phyloP scores from a whole-genome alignment of 495 filamentous ascomycete species.

The Venustampulla echinocandica region DNA sequence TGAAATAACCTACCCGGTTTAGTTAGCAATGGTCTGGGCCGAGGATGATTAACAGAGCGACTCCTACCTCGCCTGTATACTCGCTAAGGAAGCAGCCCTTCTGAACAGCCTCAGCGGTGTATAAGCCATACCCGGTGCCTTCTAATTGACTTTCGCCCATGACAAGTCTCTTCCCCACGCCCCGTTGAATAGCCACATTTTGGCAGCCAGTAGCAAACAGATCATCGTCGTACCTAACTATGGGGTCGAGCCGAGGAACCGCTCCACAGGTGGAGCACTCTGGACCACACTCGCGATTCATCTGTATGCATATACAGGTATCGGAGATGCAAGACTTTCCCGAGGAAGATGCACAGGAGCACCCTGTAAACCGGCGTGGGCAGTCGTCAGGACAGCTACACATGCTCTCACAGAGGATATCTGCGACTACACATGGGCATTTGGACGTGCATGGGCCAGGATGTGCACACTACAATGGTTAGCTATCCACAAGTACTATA shows the following conservation, averaged over 20 bases:
- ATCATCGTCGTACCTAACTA: conserved; percentile 44
- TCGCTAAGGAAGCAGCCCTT: conserved; percentile 58
- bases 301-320: conserved; percentile 18
- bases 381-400: conserved; percentile 55
- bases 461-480: conserved; percentile 13
- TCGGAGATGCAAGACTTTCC: conserved; percentile 15
- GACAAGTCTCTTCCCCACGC: conserved; percentile 47
- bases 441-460: conserved; percentile 19
- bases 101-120: conserved; percentile 47
- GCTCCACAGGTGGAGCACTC: conserved; percentile 60
- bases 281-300: conserved; percentile 57
- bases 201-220: conserved; percentile 44
- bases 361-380: conserved; percentile 56
- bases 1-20: conserved; percentile 39
- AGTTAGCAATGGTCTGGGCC: neutral
- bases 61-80: conserved; percentile 53
- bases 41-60: neutral
- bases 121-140: conserved; percentile 57
- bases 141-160: conserved; percentile 51
- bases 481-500: neutral
- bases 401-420: conserved; percentile 57
- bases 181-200: conserved; percentile 55
- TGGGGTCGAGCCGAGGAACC: conserved; percentile 49
- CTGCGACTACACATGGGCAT: conserved; percentile 45
- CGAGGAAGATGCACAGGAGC: conserved; percentile 43